These are phyloP conservation scores for Hemileia vastatrix DNA, from an alignment of 1,284 basidiomycete species.

Conservation along the genomic window DNA sequence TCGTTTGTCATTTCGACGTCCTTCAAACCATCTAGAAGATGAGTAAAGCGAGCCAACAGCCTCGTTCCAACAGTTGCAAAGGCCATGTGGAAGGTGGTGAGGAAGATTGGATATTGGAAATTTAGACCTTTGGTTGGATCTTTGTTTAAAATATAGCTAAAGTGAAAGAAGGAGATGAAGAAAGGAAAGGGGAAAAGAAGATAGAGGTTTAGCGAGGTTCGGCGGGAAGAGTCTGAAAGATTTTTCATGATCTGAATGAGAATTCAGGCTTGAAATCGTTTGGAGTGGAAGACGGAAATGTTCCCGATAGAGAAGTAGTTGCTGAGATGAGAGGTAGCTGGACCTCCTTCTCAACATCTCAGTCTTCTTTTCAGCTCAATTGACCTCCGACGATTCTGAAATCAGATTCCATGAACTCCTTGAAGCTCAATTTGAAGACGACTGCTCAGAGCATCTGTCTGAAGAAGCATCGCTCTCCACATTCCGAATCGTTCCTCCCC, in stretches of 20 bases:
- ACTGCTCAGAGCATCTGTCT: too few species aligned
- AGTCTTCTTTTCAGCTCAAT: too few species aligned
- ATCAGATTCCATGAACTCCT: too few species aligned
- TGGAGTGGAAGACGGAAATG: too few species aligned
- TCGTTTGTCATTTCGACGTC: constrained; percentile 68
- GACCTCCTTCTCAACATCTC: too few species aligned
- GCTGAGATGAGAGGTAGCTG: too few species aligned
- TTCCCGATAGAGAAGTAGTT: constrained; percentile 81
- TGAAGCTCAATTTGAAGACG: too few species aligned
- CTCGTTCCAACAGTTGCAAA: constrained; percentile 75
- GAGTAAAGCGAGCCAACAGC: constrained; percentile 74
- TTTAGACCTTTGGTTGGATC: constrained; percentile 28
- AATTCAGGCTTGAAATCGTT: constrained; percentile 68
- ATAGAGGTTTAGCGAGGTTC: constrained; percentile 39
- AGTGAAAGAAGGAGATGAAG: constrained; percentile 42
- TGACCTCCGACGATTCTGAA: too few species aligned
- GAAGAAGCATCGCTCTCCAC: too few species aligned
- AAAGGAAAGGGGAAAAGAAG: constrained; percentile 77
- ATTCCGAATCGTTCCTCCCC: too few species aligned
- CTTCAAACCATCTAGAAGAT: constrained; percentile 74
- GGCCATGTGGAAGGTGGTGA: constrained; percentile 44
- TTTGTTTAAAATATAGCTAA: constrained; percentile 58
- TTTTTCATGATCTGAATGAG: constrained; percentile 21
- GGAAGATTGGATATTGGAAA: constrained; percentile 46
- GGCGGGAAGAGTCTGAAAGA: constrained; percentile 49